Base-by-base conservation (phyloP, 2,329 filamentous ascomycete species). In the Calonectria ilicicola region DNA sequence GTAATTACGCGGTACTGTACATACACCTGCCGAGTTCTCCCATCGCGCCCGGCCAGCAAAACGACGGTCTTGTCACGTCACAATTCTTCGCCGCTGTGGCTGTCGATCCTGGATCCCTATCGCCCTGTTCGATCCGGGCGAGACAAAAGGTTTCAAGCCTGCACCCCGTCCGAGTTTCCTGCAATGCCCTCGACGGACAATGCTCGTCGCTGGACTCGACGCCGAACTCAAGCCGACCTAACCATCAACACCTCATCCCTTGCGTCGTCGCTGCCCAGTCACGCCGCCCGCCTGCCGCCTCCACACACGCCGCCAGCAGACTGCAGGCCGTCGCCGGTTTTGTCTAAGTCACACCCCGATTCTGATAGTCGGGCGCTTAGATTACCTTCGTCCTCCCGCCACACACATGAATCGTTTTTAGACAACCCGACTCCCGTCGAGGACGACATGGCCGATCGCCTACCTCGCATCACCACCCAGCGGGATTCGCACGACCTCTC, bases 401-500 rank as follows among this genome's bases (percentile, higher is more conserved):
- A 77, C 73, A 68, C 77, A 75, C 78, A 80, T 80, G 78, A 79
- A 72, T 80, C 78, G 42, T 79, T 80, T 67, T 73, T 80, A 79
- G 78, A 80, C 71, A 80, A 80, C 72, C 73, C 78, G 71, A 80
- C 78, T 77, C 78, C 78, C 63, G 69, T 79, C 72, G 78, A 80
- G 75, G 77, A 78, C 77, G 78, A 78, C 38, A 80, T 80, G 78
- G 76, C 78, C 65, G 77, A 78, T 67, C 76, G 76, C 62, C 66
- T 76, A 42, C 75, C 78, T 69, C 73, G 75, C 69, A 70, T 73
- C 75, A 81, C 73, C 75, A 81, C 75, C 77, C 81, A 83, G 67
- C 86, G 89, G 76, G 92, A 96, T 84, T 95, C 93, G 62, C 96
- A 98, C 87, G 96, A 98, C 83, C 89, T 98, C 74, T 96, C 94